Evolutionary conservation across 2,329 filamentous ascomycete genomes (phyloP).

Genomic region (Plectosphaerella plurivora): DNA sequence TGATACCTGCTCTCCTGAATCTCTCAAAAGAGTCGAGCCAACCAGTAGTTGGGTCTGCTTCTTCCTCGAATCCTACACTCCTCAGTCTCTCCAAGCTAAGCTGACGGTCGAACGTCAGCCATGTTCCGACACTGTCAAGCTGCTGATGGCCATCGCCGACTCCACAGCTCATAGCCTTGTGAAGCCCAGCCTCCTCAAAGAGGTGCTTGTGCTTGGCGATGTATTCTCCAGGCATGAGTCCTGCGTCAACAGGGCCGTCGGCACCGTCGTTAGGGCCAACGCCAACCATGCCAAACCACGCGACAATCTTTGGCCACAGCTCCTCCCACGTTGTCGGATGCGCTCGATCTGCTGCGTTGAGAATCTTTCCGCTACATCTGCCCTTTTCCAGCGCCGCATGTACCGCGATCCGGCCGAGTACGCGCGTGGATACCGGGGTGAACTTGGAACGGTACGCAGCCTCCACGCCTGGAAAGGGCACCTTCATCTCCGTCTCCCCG

Average conservation of each 20-base stretch:
- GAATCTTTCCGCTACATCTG: conserved; percentile 20
- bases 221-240: conserved; percentile 22
- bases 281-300: conserved; percentile 25
- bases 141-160: conserved; percentile 31
- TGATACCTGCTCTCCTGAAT: conserved; percentile 34
- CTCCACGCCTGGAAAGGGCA: conserved; percentile 24
- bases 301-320: conserved; percentile 23
- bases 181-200: conserved; percentile 19
- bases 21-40: conserved; percentile 38
- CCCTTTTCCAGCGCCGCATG: conserved; percentile 21
- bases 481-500: conserved; percentile 4
- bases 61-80: conserved; percentile 30
- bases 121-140: conserved; percentile 37
- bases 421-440: conserved; percentile 25
- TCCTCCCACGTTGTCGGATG: conserved; percentile 20
- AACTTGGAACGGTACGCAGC: conserved; percentile 18
- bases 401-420: conserved; percentile 22
- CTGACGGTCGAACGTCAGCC: conserved; percentile 43
- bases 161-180: conserved; percentile 21
- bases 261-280: conserved; percentile 9
- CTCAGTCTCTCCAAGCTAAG: conserved; percentile 35
- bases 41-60: conserved; percentile 28
- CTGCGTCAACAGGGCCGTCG: neutral
- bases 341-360: conserved; percentile 26
- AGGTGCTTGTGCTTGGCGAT: conserved; percentile 20